Percentiles rank a stretch among this genome's conserved stretches.
Evolutionary conservation across 495 filamentous ascomycete genomes (phyloP).

Genomic region (Neurospora tetraspora): DNA sequence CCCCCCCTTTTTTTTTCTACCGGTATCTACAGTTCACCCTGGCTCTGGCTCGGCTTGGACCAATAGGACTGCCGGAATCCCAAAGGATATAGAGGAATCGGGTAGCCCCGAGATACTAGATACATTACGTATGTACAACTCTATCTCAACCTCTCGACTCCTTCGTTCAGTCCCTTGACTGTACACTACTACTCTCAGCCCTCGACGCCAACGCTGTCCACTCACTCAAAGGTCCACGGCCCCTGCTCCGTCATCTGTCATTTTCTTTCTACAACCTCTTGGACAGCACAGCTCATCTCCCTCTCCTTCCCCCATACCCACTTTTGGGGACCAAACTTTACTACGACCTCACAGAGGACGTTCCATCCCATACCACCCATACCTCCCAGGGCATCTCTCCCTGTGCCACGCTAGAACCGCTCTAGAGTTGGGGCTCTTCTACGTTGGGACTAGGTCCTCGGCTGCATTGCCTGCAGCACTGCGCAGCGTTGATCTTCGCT

Average conservation of each 20-base stretch:
- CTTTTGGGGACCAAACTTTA: neutral
- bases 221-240: neutral
- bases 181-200: neutral
- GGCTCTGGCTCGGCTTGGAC: neutral
- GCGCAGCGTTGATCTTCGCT: neutral
- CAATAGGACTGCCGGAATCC: neutral
- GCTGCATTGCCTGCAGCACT: neutral
- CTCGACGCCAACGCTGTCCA: neutral
- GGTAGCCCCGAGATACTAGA: neutral
- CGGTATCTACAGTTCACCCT: neutral
- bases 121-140: neutral
- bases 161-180: neutral
- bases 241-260: neutral
- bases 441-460: neutral
- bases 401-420: neutral
- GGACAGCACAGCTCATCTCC: neutral
- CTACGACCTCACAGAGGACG: neutral
- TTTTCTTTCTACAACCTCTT: neutral
- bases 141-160: neutral
- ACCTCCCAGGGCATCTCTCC: neutral
- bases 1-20: neutral
- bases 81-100: neutral
- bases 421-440: neutral
- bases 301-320: neutral
- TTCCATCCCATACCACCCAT: neutral